Percentiles rank a stretch among this genome's conserved stretches.
Conservation (phyloP, 257 asterid genomes). For the Eustoma russellianum region DNA sequence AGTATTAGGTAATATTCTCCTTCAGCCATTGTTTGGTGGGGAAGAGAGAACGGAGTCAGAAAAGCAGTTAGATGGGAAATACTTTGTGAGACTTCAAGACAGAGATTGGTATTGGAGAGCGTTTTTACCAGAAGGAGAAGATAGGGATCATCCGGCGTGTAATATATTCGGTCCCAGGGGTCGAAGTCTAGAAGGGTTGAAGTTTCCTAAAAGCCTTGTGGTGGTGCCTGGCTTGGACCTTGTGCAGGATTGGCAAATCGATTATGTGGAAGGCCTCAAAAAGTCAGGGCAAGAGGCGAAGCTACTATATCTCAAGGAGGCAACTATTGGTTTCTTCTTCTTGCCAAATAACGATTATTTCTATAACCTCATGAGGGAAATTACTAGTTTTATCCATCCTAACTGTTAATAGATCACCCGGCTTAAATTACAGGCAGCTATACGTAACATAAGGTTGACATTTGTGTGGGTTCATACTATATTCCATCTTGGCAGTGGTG, state of each 20-base stretch:
- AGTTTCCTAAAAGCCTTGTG: slow-evolving; percentile 28
- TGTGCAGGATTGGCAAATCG: slow-evolving; percentile 40
- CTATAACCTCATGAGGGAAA: slow-evolving; percentile 32
- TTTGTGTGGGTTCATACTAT: slow-evolving; percentile 9
- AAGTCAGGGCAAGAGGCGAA: slow-evolving; percentile 30
- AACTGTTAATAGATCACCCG: slow-evolving; percentile 20
- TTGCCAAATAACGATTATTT: slow-evolving; percentile 40
- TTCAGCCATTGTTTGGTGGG: slow-evolving; percentile 40
- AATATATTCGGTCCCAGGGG: slow-evolving; percentile 38
- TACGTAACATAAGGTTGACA: slow-evolving; percentile 32
- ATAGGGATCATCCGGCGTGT: slow-evolving; percentile 39
- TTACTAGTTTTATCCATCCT: slow-evolving; percentile 29
- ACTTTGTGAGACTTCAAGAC: slow-evolving; percentile 34
- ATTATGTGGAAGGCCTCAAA: slow-evolving; percentile 30
- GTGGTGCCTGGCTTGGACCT: slow-evolving; percentile 40
- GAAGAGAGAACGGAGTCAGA: slow-evolving; percentile 30
- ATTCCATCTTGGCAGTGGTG: slow-evolving; percentile 16
- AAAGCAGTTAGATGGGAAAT: slow-evolving; percentile 27
- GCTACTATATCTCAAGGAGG: slow-evolving; percentile 27
- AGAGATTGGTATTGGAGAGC: slow-evolving; percentile 51
- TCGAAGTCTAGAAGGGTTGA: slow-evolving; percentile 15
- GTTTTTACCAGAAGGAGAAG: slow-evolving; percentile 35
- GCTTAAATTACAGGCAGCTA: slow-evolving; percentile 23
- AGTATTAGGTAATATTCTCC: slow-evolving; percentile 31
- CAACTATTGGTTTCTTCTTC: slow-evolving; percentile 43